A percentile compares a stretch with the other conserved stretches of the same genome.
Evolutionary conservation across 768 basidiomycete species (phyloP).

Genomic region (Tylopilus vinaceipallidus): DNA sequence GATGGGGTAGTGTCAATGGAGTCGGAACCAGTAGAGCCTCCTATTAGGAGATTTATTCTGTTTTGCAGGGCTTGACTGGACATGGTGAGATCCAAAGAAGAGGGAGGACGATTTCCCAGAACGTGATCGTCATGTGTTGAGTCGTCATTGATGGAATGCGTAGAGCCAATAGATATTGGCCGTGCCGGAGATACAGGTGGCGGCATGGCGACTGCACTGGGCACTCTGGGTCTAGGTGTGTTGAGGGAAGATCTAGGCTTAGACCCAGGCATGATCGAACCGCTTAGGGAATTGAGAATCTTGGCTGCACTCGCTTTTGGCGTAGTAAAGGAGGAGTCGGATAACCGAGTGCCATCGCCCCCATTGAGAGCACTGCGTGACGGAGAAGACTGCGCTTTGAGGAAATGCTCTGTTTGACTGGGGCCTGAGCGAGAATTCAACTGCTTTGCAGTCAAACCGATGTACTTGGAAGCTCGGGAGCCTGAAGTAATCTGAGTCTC

Average conservation of each 20-base stretch:
- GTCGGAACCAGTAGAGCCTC: conserved; percentile 23
- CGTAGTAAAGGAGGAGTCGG: conserved; percentile 61
- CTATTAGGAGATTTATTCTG: conserved; percentile 45
- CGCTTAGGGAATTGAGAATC: conserved; percentile 8
- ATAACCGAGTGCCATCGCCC: conserved; percentile 37
- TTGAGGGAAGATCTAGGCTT: conserved; percentile 36
- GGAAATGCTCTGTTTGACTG: conserved; percentile 18
- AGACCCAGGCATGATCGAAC: conserved; percentile 15
- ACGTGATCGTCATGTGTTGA: conserved; percentile 10
- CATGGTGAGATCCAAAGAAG: conserved; percentile 37
- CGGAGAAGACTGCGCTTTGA: conserved; percentile 34
- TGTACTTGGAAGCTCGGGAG: conserved; percentile 81
- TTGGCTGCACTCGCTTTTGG: conserved; percentile 53
- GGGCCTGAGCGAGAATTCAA: conserved; percentile 47
- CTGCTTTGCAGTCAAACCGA: conserved; percentile 82
- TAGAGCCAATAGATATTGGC: conserved; percentile 33
- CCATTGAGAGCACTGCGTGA: conserved; percentile 36
- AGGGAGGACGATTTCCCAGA: conserved; percentile 14
- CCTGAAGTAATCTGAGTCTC: conserved; percentile 67
- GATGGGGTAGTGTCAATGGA: conserved; percentile 16
- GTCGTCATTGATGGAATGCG: conserved; percentile 39
- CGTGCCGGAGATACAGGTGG: conserved; percentile 66
- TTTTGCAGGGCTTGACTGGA: conserved; percentile 47
- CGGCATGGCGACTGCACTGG: conserved; percentile 78
- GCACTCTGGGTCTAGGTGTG: conserved; percentile 65